Base-by-base conservation (phyloP, 768 basidiomycete genomes). In the Lactarius akahatsu region DNA sequence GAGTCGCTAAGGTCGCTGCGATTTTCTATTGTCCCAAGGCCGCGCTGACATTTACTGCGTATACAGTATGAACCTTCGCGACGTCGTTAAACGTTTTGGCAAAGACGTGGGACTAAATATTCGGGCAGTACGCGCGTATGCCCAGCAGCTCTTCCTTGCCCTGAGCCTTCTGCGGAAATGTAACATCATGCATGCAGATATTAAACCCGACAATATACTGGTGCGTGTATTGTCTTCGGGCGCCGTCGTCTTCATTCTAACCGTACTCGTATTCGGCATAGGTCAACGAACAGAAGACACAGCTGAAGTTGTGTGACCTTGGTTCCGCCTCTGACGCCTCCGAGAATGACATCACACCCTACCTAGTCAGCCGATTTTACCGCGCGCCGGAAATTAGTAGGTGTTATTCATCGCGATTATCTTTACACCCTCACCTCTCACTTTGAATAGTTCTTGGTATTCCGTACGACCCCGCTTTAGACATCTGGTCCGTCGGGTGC, bases 341-440 rank as follows among this genome's bases (percentile, higher is more conserved):
- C 9, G 96, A 98, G 77, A 94, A 94, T 76, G 97, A 97, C 40
- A 95, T 98, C 71, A 98, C 97, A 9, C 97, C 97, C 11, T 98
- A 99, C 77, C 88, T 99, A 63, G 97, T 98, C 66, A 94, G 92
- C 71, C 83, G 97, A 56, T 99, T 98, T 78, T 98, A 99, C 75
- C 92, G 97, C 54, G 96, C 96, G 2, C 97, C 97, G 2, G 97
- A 99, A 79, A 98, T 98, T 74, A 99, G 96, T 98, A 73, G 74
- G 85, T 82, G 36, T 62, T 41, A 65, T 68, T 13, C 58, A 23
- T 54, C 47, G 45, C 18, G 10, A 28, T n/a, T 59, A 40, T 57
- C 63, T 65, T 59, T 68, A 57, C 57, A 58, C 64, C 26, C 26
- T 66, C 45, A 63, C 43, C 74, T 68, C 58, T 65, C 56, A 34